Conservation (phyloP, 768 basidiomycete species). For the Macrolepiota fuliginosa region DNA sequence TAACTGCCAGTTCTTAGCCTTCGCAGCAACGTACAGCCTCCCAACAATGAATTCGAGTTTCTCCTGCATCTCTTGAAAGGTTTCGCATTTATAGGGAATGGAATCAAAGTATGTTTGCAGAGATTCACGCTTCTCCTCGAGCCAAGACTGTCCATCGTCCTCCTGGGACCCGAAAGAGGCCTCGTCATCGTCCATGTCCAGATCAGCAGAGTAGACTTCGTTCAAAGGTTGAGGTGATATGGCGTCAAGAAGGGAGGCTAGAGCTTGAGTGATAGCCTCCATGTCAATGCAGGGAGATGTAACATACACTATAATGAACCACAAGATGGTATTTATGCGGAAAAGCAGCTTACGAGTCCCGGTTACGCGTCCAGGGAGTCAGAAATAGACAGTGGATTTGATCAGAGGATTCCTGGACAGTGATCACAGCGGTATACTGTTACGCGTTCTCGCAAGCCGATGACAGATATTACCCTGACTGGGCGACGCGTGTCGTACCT, state of each 20-base stretch:
- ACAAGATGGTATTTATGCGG: slow-evolving; percentile 1
- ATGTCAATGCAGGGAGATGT: slow-evolving; percentile 2
- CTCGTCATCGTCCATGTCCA: slow-evolving; percentile 59
- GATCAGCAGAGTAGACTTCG: slow-evolving; percentile 4
- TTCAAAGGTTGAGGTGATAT: neutral
- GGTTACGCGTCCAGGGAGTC: slow-evolving; percentile 10
- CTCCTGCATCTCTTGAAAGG: slow-evolving; percentile 66
- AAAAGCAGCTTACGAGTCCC: slow-evolving; percentile 3
- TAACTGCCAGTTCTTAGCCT: slow-evolving; percentile 71
- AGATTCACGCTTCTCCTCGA: slow-evolving; percentile 58
- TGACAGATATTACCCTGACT: neutral
- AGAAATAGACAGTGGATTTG: slow-evolving; percentile 6
- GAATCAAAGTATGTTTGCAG: slow-evolving; percentile 66
- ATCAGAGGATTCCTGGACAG: neutral
- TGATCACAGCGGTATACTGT: neutral
- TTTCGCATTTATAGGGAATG: slow-evolving; percentile 73
- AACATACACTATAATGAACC: slow-evolving; percentile 1
- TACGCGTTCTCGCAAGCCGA: slow-evolving; percentile 3
- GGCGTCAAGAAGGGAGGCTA: neutral
- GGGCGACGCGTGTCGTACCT: neutral
- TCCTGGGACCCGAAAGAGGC: slow-evolving; percentile 40
- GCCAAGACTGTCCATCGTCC: slow-evolving; percentile 34
- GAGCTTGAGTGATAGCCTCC: slow-evolving; percentile 6
- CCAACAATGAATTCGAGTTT: slow-evolving; percentile 68
- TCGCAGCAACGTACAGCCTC: slow-evolving; percentile 68